Evolutionary conservation across 805 yeast genomes (phyloP).

Genomic region (Teunomyces panamensis): DNA sequence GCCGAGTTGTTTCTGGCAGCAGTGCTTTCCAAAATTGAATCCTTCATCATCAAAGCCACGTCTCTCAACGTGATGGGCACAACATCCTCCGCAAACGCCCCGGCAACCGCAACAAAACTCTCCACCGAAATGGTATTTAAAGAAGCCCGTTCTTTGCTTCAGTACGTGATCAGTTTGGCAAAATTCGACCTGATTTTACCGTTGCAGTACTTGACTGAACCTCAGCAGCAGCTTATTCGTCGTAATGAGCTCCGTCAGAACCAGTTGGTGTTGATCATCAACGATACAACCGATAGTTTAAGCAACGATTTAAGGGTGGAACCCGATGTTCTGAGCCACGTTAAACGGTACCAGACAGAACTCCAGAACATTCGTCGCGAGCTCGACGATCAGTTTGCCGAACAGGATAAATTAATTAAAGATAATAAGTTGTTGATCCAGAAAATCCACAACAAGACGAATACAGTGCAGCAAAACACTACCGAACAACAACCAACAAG

Average conservation of each 20-base stretch:
- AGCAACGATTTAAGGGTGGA: constrained; percentile 18
- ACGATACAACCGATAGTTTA: constrained; percentile 30
- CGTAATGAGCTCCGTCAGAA: constrained; percentile 23
- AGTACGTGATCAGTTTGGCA: constrained; percentile 25
- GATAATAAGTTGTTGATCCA: constrained; percentile 3
- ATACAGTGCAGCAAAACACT: neutral
- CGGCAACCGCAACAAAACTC: constrained; percentile 1
- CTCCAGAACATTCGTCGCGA: constrained; percentile 19
- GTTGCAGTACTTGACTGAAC: neutral
- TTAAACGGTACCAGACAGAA: constrained; percentile 20
- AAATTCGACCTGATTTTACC: neutral
- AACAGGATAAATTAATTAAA: constrained; percentile 17
- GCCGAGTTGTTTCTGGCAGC: constrained; percentile 31
- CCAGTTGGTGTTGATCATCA: constrained; percentile 26
- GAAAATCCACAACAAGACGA: constrained; percentile 6
- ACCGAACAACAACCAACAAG: constrained; percentile 4
- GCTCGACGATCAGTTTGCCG: constrained; percentile 25
- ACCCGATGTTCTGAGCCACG: constrained; percentile 23
- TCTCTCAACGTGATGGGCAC: constrained; percentile 10
- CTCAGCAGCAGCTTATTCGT: constrained; percentile 4
- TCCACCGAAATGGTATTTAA: constrained; percentile 33
- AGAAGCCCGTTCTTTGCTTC: constrained; percentile 36
- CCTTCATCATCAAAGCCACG: constrained; percentile 39
- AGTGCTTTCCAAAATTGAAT: constrained; percentile 30
- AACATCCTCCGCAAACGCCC: neutral